Evolutionary conservation across 2,329 filamentous ascomycete genomes (phyloP), one percentile per base, ranked within the genome.

Genomic region (Aspergillus aculeatinus): DNA sequence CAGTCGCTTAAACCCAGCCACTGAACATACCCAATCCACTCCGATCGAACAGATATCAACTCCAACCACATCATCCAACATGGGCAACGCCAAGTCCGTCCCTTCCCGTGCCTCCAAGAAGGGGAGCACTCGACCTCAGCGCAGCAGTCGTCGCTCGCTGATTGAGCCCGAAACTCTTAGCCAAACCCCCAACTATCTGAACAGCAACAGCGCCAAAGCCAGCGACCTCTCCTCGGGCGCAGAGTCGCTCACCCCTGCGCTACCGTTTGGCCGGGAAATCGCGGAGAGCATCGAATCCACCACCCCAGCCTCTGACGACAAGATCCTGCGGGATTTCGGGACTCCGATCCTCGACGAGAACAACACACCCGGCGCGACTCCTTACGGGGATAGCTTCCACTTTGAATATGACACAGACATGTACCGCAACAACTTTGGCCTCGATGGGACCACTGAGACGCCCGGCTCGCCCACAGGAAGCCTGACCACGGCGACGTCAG

Each of bases 351-450:
- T n/a, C 12, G 31, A 23, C 16, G 42, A 55, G 5, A 16, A 48
- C 42, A 47, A 21, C 25, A 55, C 42, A 7, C 53, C 53, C 5
- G 53, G 53, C 2, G n/a, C 21, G n/a, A 47, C 31, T 10, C 39
- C 52, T 2, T 55, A 55, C 52, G 42, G 42, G 1, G 62, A 63
- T 12, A 55, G 49, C 23, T 67, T 58, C 25, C 61, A 65, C 35
- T 66, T 67, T 10, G 66, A 68, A 19, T 67, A 68, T 25, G 64
- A 63, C 42, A 21, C 62, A 2, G 66, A 68, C 5, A 63, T 68
- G 61, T 67, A 67, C 47, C 52, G 61, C 14, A 63, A 64, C 59
- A 61, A 65, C 49, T 66, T 60, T 23, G 66, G 66, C 16, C 60
- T 69, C 16, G 67, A 67, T 27, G 68, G 64, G 5, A 61, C 64